Conservation (phyloP, 179 eudicot genomes). For the Drosera spatulata region DNA sequence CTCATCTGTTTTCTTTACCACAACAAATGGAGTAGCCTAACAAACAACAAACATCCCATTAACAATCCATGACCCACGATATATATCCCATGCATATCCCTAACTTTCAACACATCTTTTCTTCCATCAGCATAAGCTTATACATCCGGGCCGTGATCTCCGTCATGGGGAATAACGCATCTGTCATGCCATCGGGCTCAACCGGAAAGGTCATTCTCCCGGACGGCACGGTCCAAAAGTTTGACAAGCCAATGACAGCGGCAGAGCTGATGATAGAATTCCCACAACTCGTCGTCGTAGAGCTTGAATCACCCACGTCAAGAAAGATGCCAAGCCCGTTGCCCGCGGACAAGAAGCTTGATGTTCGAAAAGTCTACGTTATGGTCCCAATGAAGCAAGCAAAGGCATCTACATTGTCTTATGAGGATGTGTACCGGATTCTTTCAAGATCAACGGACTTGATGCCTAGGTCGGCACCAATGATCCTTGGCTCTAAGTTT, state of each 20-base stretch:
- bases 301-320: conserved; percentile 19
- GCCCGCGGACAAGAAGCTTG: conserved; percentile 63
- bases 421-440: conserved; percentile 48
- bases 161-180: conserved; percentile 6
- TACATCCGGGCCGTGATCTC: background rate
- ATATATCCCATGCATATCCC: too few species aligned
- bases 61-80: too few species aligned
- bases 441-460: conserved; percentile 24
- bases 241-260: conserved; percentile 3
- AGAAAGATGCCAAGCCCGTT: conserved; percentile 29
- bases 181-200: background rate
- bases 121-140: background rate
- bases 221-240: conserved; percentile 5
- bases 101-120: too few species aligned
- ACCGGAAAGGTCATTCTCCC: conserved; percentile 13
- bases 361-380: conserved; percentile 40
- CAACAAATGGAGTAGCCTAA: too few species aligned
- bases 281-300: conserved; percentile 80
- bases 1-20: too few species aligned
- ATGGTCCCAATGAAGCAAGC: conserved; percentile 72
- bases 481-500: conserved; percentile 15
- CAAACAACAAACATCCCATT: too few species aligned
- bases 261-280: conserved; percentile 67
- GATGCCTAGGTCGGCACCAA: background rate
- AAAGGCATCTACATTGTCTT: conserved; percentile 35